A percentile compares a stretch with the other conserved stretches of the same genome.
These are phyloP conservation scores for Closterium sp. DNA, from an alignment of 139 green algal genomes.

Conservation along the genomic window DNA sequence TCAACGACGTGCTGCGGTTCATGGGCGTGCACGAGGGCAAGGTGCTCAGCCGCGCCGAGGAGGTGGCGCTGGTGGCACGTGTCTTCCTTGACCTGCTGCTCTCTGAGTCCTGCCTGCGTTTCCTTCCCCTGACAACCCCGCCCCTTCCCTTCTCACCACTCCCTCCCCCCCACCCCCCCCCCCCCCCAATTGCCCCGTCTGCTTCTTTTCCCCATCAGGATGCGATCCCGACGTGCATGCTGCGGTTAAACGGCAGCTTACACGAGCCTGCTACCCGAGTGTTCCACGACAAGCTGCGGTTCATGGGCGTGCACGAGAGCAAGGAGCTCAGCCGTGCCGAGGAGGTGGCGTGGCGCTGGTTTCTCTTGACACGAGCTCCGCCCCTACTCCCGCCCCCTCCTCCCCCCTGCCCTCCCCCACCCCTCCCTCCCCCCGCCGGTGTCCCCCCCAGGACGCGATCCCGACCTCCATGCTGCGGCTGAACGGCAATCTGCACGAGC, in stretches of 20 bases:
- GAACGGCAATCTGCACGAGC: slow-evolving; percentile 1
- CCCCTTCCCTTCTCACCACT: not conserved
- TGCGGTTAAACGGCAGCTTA: too few species aligned
- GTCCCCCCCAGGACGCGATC: slow-evolving; percentile 4
- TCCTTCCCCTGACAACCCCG: not conserved
- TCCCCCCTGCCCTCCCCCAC: not conserved
- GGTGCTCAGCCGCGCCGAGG: not conserved
- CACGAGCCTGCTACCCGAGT: too few species aligned
- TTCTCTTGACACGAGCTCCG: not conserved
- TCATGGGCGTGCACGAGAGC: too few species aligned
- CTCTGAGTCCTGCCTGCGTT: too few species aligned
- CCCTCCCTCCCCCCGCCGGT: too few species aligned
- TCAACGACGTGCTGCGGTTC: slow-evolving; percentile 2
- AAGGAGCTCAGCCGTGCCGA: too few species aligned
- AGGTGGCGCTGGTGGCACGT: not conserved
- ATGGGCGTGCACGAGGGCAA: slow-evolving; percentile 26
- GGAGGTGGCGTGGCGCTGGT: too few species aligned
- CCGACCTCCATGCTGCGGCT: not conserved
- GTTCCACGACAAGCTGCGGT: too few species aligned
- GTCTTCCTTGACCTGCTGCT: not conserved
- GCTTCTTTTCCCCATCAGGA: too few species aligned
- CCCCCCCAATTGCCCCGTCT: too few species aligned
- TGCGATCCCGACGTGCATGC: too few species aligned
- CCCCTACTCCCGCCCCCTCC: not conserved
- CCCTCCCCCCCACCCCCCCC: not conserved